These are phyloP conservation scores for Trametes pubescens DNA, from an alignment of 1,284 basidiomycete genomes.

Conservation along the genomic window DNA sequence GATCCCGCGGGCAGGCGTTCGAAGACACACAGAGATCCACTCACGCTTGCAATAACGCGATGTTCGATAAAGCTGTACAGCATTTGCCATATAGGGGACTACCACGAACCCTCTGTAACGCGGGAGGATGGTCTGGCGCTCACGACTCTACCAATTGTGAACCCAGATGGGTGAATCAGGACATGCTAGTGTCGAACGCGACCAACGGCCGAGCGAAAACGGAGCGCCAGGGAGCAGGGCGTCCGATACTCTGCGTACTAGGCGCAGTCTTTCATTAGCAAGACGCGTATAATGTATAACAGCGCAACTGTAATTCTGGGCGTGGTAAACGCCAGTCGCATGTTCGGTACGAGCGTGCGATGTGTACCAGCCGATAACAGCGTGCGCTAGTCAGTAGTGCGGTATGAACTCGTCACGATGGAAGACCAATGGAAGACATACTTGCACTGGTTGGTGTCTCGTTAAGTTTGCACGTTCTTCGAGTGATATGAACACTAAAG, in stretches of 20 bases:
- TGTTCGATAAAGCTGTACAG: slow-evolving; percentile 2
- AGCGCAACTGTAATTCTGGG: too few relatives aligned
- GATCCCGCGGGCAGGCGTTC: slow-evolving; percentile 21
- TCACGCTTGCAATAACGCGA: background rate
- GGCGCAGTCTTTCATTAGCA: background rate
- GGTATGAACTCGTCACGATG: too few relatives aligned
- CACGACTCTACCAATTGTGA: background rate
- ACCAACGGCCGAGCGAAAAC: background rate
- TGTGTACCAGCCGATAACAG: too few relatives aligned
- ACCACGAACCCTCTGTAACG: background rate
- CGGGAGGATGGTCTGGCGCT: background rate
- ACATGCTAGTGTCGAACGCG: slow-evolving; percentile 1
- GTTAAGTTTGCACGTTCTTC: too few relatives aligned
- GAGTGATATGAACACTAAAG: too few relatives aligned
- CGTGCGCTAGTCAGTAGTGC: too few relatives aligned
- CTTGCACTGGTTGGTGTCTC: too few relatives aligned
- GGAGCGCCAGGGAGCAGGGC: slow-evolving; percentile 5
- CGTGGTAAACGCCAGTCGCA: too few relatives aligned
- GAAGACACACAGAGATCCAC: slow-evolving; percentile 21
- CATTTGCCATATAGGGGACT: background rate
- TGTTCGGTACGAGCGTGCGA: too few relatives aligned
- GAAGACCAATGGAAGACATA: too few relatives aligned
- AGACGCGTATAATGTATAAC: background rate
- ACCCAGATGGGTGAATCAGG: background rate
- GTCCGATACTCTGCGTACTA: background rate